phyloP scores from a whole-genome alignment of 768 basidiomycete genomes.

The Dentipellis sp. region DNA sequence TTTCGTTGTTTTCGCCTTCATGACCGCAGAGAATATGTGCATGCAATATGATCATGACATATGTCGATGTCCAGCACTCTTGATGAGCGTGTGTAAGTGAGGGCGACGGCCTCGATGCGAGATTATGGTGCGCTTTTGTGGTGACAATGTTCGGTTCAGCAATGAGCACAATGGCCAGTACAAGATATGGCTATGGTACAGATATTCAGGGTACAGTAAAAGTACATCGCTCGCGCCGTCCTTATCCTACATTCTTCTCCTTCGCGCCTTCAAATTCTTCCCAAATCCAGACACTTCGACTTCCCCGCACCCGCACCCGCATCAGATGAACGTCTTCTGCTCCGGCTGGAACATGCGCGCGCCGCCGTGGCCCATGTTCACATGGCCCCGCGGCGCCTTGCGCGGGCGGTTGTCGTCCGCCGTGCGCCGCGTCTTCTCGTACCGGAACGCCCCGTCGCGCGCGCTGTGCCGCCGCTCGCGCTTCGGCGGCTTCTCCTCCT shows the following conservation, averaged over 20 bases:
- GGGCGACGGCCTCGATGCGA: background rate
- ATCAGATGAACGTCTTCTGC: conserved; percentile 32
- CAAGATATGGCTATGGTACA: background rate
- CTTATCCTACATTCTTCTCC: background rate
- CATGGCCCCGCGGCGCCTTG: conserved; percentile 1
- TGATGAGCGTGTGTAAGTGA: background rate
- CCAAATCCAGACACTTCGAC: background rate
- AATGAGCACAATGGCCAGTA: background rate
- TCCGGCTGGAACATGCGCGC: conserved; percentile 53
- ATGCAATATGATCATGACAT: background rate
- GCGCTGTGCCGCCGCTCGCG: conserved; percentile 9
- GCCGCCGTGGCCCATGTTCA: conserved; percentile 28
- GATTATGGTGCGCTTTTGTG: background rate
- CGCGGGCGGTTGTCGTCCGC: conserved; percentile 12
- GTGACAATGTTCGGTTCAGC: background rate
- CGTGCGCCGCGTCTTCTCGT: conserved; percentile 12
- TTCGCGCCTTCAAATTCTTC: background rate
- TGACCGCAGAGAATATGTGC: background rate
- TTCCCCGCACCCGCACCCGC: background rate
- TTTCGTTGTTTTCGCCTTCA: background rate
- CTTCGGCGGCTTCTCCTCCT: conserved; percentile 8
- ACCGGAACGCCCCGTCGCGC: conserved; percentile 11
- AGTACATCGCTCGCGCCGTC: background rate
- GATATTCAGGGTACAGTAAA: conserved; percentile 2
- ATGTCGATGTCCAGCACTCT: background rate